Base-by-base conservation (phyloP, 768 basidiomycete species). In the Paxillus ammoniavirescens region DNA sequence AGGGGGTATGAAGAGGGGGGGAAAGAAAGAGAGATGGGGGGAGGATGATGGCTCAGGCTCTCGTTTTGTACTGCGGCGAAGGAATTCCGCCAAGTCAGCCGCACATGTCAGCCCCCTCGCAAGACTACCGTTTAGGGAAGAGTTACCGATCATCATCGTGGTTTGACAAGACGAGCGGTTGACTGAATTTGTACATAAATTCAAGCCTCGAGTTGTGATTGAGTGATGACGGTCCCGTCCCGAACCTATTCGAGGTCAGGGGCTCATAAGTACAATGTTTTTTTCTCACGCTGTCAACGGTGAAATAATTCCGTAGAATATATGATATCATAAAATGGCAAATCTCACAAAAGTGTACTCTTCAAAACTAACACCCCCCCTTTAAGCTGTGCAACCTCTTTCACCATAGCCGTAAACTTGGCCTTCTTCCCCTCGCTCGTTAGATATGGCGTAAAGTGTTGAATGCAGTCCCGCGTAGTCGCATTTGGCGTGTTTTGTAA, bases 391-490 rank as follows among this genome's bases (percentile, higher is more conserved):
- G 90, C 91, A 42, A 91, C 83, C 69, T 91, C 84, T 73, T 87
- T 86, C 43, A 93, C 86, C 69, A 93, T 77, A 9, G 76, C 79
- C n/a, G 89, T 87, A 64, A 93, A 91, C 68, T 78, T 82, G 45
- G 69, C 65, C 77, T 91, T 91, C 76, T 84, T 86, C 59, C 77
- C 79, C 45, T 77, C 78, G 61, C 84, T 84, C 30, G 81, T 84
- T 49, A 92, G 67, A 61, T 89, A 91, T 14, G 83, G 83, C 56
- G 84, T 84, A 65, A 92, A 93, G 65, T 89, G 79, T 48, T 83
- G 81, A 56, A 92, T 91, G 63, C 89, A 91, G 61, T 91, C 88
- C 55, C 84, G 77, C 33, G 90, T 92, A 51, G 82, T 84, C 48
- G 88, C 82, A 55, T 81, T 81, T n/a, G 82, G 76, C 36, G 82